phyloP scores from a whole-genome alignment of 164 flowering plant genomes.

The Taxillus chinensis region DNA sequence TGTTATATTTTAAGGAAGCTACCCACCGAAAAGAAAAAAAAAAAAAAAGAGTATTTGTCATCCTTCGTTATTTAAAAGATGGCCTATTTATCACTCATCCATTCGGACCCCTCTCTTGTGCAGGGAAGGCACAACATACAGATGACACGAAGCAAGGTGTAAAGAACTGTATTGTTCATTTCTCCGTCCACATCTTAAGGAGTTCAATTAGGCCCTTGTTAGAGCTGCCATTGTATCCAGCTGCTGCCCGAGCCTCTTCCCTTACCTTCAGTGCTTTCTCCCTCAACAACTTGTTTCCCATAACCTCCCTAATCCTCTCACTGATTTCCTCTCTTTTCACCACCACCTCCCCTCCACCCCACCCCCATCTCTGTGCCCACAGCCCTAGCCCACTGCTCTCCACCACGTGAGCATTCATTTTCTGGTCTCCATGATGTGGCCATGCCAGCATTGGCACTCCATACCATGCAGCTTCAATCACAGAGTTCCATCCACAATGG shows the following conservation, averaged over 20 bases:
- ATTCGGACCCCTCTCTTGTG: too few species aligned
- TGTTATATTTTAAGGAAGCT: too few species aligned
- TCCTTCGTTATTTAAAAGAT: too few species aligned
- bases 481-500: conserved; percentile 33
- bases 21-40: too few species aligned
- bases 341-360: conserved; percentile 11
- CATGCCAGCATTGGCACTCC: conserved; percentile 26
- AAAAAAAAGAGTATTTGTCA: too few species aligned
- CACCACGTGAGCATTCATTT: conserved; percentile 21
- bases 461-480: conserved; percentile 16
- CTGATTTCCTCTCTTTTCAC: conserved; percentile 18
- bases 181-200: conserved; percentile 6
- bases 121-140: too few species aligned
- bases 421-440: conserved; percentile 28
- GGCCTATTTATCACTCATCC: too few species aligned
- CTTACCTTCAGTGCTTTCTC: conserved; percentile 9
- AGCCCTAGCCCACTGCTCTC: conserved; percentile 15
- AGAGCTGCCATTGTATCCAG: conserved; percentile 13
- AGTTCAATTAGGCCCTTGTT: background rate
- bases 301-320: conserved; percentile 8
- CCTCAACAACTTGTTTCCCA: conserved; percentile 14
- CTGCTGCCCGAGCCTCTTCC: conserved; percentile 13
- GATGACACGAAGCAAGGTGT: too few species aligned
- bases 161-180: background rate
- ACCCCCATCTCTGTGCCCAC: conserved; percentile 18